Evolutionary conservation across 805 yeast species (phyloP).

Genomic region (Ogataea glucozyma): DNA sequence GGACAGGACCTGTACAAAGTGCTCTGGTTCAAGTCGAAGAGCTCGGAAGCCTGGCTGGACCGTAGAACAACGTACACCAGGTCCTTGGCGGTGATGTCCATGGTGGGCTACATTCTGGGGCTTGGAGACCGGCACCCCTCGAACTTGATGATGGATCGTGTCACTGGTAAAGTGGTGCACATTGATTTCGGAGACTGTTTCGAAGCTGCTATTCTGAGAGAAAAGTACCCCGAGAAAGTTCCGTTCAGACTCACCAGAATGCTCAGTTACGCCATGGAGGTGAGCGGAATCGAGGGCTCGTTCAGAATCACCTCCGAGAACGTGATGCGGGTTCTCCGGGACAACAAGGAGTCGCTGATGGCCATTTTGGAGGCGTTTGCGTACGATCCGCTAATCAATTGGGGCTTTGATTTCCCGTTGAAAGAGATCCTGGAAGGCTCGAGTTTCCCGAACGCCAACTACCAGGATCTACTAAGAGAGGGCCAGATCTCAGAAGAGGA

Average conservation of each 20-base stretch:
- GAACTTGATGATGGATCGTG: slow-evolving; percentile 89
- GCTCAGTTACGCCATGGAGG: slow-evolving; percentile 99
- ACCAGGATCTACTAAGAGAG: slow-evolving; percentile 66
- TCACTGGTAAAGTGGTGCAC: slow-evolving; percentile 94
- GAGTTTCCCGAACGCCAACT: slow-evolving; percentile 65
- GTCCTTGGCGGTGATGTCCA: slow-evolving; percentile 96
- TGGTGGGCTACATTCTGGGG: slow-evolving; percentile 97
- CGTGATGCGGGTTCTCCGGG: slow-evolving; percentile 92
- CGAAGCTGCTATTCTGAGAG: slow-evolving; percentile 95
- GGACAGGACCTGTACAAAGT: slow-evolving; percentile 97
- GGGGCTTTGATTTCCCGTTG: slow-evolving; percentile 96
- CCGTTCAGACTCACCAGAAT: slow-evolving; percentile 96
- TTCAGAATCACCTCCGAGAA: slow-evolving; percentile 95
- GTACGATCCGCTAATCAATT: slow-evolving; percentile 94
- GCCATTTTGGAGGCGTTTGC: slow-evolving; percentile 98
- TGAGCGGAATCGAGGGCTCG: slow-evolving; percentile 96
- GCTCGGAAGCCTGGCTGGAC: slow-evolving; percentile 97
- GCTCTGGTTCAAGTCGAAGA: slow-evolving; percentile 91
- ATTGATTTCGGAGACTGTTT: slow-evolving; percentile 99
- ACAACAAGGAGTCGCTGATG: slow-evolving; percentile 93
- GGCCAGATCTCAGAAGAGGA: slow-evolving; percentile 80
- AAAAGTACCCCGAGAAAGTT: slow-evolving; percentile 96
- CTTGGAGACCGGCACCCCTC: slow-evolving; percentile 98
- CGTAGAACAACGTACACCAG: slow-evolving; percentile 95
- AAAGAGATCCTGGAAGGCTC: slow-evolving; percentile 74